Conservation (phyloP, 1,139 yeast species). For the Hemisphaericaspora xylanilytica region DNA sequence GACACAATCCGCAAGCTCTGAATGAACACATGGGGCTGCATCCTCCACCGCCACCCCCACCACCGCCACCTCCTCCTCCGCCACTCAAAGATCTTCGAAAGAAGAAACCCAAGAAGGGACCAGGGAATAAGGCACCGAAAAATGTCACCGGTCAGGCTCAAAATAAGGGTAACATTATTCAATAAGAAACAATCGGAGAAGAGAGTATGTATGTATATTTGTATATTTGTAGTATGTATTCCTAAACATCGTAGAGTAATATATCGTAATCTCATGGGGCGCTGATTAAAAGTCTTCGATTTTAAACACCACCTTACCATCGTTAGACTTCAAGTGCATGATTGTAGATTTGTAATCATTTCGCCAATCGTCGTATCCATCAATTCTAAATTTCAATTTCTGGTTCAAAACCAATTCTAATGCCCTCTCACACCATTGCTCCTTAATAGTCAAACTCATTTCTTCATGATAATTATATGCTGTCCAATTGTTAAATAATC, state of each 20-base stretch:
- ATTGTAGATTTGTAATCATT: slow-evolving; percentile 28
- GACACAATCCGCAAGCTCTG: too few relatives aligned
- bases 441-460: slow-evolving; percentile 24
- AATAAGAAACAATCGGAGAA: not conserved
- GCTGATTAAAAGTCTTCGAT: slow-evolving; percentile 34
- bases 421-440: slow-evolving; percentile 37
- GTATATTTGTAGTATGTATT: not conserved
- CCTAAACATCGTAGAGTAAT: not conserved
- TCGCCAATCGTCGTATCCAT: slow-evolving; percentile 40
- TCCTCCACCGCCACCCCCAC: too few relatives aligned
- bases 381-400: slow-evolving; percentile 32
- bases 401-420: slow-evolving; percentile 26
- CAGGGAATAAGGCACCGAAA: not conserved
- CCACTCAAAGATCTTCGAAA: not conserved
- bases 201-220: not conserved
- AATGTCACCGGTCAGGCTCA: not conserved
- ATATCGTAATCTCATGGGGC: not conserved
- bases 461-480: slow-evolving; percentile 40
- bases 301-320: slow-evolving; percentile 35
- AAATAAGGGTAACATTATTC: not conserved
- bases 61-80: too few relatives aligned
- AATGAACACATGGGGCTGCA: too few relatives aligned
- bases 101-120: not conserved
- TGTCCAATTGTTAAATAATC: slow-evolving; percentile 30
- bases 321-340: slow-evolving; percentile 27